Conservation (phyloP, 257 asterid genomes). For the Vinca minor region DNA sequence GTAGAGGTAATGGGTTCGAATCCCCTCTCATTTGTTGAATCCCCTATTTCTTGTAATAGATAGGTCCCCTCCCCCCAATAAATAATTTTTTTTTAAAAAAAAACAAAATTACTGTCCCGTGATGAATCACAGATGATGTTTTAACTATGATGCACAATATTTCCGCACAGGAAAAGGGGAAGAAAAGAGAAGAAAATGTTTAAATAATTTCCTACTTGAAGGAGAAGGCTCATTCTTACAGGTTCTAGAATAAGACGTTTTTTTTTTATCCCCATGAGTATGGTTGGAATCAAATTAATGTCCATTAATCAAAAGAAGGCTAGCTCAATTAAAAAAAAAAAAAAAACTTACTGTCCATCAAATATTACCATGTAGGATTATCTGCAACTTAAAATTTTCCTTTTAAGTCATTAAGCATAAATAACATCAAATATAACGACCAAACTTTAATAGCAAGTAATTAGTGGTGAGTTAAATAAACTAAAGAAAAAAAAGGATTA, state of each 20-base stretch:
- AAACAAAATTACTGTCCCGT: conserved; percentile 41
- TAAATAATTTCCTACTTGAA: no score
- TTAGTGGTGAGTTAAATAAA: no score
- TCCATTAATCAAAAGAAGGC: no score
- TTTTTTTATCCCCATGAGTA: not conserved
- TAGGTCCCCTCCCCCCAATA: no score
- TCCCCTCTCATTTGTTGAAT: no score
- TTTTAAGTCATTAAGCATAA: not conserved
- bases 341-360: not conserved
- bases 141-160: not conserved
- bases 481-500: no score
- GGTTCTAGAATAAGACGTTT: not conserved
- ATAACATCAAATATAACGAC: not conserved
- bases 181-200: not conserved
- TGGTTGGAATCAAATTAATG: not conserved
- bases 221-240: no score
- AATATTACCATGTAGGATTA: not conserved
- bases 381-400: not conserved
- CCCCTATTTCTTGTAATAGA: no score
- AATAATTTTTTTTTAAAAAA: no score
- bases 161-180: not conserved
- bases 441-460: no score
- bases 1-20: no score
- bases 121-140: conserved; percentile 21
- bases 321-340: no score